phyloP scores from a whole-genome alignment of 805 yeast genomes.

The Citeromyces nyonsensis region DNA sequence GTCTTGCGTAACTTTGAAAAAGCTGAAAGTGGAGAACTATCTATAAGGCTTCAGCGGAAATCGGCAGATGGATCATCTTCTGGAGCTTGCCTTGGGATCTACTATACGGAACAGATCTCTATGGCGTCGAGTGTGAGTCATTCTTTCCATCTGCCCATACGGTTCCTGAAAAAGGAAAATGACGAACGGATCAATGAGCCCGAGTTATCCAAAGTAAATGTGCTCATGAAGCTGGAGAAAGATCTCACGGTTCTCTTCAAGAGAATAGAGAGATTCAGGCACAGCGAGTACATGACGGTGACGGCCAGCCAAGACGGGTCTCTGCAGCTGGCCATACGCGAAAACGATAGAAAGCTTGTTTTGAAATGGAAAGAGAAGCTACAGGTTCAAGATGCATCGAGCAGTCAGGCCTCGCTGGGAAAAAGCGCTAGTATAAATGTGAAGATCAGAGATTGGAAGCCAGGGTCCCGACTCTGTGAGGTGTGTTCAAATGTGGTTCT shows the following conservation, averaged over 20 bases:
- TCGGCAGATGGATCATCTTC: constrained; percentile 10
- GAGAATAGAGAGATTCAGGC: constrained; percentile 52
- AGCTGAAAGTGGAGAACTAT: constrained; percentile 32
- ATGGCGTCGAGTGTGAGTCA: constrained; percentile 36
- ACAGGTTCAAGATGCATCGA: constrained; percentile 17
- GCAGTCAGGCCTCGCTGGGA: constrained; percentile 3
- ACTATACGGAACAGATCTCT: constrained; percentile 29
- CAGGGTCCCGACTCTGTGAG: constrained; percentile 45
- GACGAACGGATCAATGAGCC: constrained; percentile 50
- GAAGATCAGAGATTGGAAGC: constrained; percentile 50
- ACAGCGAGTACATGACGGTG: constrained; percentile 31
- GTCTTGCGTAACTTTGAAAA: constrained; percentile 40
- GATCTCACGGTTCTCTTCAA: constrained; percentile 38
- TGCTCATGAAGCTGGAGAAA: constrained; percentile 34
- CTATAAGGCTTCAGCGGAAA: constrained; percentile 33
- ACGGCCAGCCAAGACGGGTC: constrained; percentile 32
- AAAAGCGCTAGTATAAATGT: constrained; percentile 30
- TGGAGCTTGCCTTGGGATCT: constrained; percentile 37
- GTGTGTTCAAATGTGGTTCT: constrained; percentile 46
- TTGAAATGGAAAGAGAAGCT: constrained; percentile 44
- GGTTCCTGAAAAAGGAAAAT: constrained; percentile 37
- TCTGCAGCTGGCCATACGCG: constrained; percentile 34
- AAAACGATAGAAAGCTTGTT: constrained; percentile 37
- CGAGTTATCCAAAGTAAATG: constrained; percentile 32
- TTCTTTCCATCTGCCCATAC: constrained; percentile 57